Base-by-base conservation (phyloP, 139 green algal genomes). In the Auxenochlorella protothecoides region DNA sequence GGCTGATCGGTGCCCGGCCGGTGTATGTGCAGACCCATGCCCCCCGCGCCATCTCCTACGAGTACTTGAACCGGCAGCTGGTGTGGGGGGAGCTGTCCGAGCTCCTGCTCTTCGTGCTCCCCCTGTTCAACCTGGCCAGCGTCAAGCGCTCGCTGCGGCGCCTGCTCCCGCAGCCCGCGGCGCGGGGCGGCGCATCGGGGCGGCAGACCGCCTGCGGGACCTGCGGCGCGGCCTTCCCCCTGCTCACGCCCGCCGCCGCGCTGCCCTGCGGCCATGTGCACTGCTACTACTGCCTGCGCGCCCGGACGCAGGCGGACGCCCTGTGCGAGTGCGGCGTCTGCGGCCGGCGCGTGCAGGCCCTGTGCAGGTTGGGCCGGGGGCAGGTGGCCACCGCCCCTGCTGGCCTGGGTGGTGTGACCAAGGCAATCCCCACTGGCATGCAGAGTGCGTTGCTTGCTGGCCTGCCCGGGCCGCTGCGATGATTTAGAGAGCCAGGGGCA, bases 41-140 rank as follows among this genome's bases (percentile, higher is more conserved):
- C 79, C 81, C 72, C 0, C 85, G 92, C 0, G 77, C 89, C 51
- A 86, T 97, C 66, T 86, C 72, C 55, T 97, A 95, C 75, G 92
- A 97, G 77, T 97, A 96, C 74, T 85, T 97, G 55, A 97, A 97
- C 79, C 78, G 91, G 5, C 91, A 97, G 83, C 86, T 97, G 68
- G 85, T 95, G 54, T 95, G 91, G 89, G 77, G 89, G 51, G 88
- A 96, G 85, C 76, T 96, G 51, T 86, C 78, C 3, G 91, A 96
- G 79, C 73, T 94, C 10, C 81, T 97, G 75, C 79, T 97, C 52
- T 88, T 92, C 51, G 53, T 94, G 65, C 85, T 97, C 74, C 91
- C 91, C 2, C 74, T 96, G 65, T 7, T 88, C 59, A 79, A 84
- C 53, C 65, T 79, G 14, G 55, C 71, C 16, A 56, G 71, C 44